Evolutionary conservation across 148 eudicot species (phyloP), one percentile per base, ranked within the genome.

Genomic region (Fagopyrum tataricum): DNA sequence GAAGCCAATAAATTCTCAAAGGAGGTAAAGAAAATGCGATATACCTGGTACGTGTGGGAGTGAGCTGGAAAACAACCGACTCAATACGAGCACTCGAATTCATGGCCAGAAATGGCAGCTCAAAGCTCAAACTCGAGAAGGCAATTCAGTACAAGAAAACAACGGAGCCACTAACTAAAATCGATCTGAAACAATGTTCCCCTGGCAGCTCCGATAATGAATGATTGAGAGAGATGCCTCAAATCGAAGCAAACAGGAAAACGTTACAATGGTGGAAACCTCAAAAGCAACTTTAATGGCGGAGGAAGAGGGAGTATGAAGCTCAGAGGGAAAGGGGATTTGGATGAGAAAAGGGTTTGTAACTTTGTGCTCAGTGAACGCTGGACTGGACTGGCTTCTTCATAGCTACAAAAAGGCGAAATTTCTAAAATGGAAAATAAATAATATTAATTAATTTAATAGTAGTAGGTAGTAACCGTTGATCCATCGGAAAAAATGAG

Each of bases 1-100:
- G 49, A 46, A 13, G 49, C 37, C 2, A 31, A 31, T 31, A 46
- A 46, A 46, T 46, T 13, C 15, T 5, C 7, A 5, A 23, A 3
- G 23, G 26, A 56, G 62, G 12, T n/a, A 1, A 20, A 39, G 44
- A 15, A 39, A 20, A 37, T 14, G 43, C 6, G 79, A 77, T 13
- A 67, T 67, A 96, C 99, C 99, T 88, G 3, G 99, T 96, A 78
- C 99, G 89, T 62, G 99, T 96, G 51, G 99, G 99, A 44, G 99
- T 96, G 77, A 96, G 97, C 86, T 91, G 97, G 73, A 96, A 96
- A 31, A 87, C 78, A 81, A 81, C 82, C 12, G 90, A 88, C 76
- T 91, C 89, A 70, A 96, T 92, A 10, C 77, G 82, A 67, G 88
- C 82, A 64, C 76, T 88, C 11, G 90, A 80, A 84, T 90, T 90